Conservation (phyloP, 106 monocot species). For the Dioscorea dumetorum region DNA sequence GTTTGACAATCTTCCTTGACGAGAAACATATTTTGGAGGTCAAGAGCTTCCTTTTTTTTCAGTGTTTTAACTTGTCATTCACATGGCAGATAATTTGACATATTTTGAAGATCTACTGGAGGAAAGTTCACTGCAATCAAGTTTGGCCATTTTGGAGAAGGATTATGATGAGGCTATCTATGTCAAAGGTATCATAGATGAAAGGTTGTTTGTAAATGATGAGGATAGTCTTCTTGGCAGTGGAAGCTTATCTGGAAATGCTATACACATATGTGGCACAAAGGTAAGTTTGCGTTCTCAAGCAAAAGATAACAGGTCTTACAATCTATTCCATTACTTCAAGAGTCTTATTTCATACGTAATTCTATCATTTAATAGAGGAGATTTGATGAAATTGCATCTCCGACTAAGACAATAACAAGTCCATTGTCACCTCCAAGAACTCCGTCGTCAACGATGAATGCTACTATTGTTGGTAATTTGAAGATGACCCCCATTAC, state of each 20-base stretch:
- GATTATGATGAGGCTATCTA: constrained; percentile 70
- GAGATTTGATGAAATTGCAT: constrained; percentile 38
- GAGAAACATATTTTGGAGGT: too few species aligned
- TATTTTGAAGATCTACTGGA: constrained; percentile 86
- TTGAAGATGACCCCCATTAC: constrained; percentile 42
- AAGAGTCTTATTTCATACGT: too few species aligned
- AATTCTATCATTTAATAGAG: constrained; percentile 35
- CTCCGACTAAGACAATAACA: constrained; percentile 66
- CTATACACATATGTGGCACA: constrained; percentile 44
- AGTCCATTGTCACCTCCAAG: constrained; percentile 48
- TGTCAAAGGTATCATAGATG: constrained; percentile 70
- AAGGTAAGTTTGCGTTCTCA: constrained; percentile 43
- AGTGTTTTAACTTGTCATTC: not conserved
- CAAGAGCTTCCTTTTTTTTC: not conserved
- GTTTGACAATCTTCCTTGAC: too few species aligned
- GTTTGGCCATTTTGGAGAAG: constrained; percentile 61
- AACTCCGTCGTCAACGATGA: constrained; percentile 47
- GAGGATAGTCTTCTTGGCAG: constrained; percentile 82
- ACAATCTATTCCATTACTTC: too few species aligned
- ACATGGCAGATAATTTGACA: constrained; percentile 56
- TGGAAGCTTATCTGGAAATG: constrained; percentile 89
- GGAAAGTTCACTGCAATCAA: constrained; percentile 52
- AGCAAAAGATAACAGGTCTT: not conserved
- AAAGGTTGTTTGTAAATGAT: constrained; percentile 73
- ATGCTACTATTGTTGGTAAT: constrained; percentile 23